Conservation (phyloP, 179 eudicot genomes). For the Nepenthes alata region DNA sequence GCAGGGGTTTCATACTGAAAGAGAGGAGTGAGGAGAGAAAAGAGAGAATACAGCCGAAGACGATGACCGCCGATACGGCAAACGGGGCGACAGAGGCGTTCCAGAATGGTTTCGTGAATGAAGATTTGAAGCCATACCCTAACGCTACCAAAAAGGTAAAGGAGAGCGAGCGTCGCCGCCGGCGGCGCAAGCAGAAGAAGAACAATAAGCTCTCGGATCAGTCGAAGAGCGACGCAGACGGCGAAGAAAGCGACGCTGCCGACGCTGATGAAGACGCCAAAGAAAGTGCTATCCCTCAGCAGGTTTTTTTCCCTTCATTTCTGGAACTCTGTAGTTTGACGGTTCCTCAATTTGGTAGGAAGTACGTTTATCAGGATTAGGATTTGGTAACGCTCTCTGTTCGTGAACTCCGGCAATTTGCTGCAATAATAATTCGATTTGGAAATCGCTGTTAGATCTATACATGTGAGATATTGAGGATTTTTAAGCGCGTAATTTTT, state of each 20-base stretch:
- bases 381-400: too few relatives aligned
- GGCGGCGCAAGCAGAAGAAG: slow-evolving; percentile 78
- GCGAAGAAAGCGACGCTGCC: slow-evolving; percentile 16
- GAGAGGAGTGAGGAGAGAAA: too few relatives aligned
- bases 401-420: too few relatives aligned
- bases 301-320: slow-evolving; percentile 16
- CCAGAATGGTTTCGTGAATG: slow-evolving; percentile 22
- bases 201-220: slow-evolving; percentile 24
- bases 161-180: slow-evolving; percentile 61
- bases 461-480: too few relatives aligned
- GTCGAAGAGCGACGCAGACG: slow-evolving; percentile 11
- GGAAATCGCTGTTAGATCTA: too few relatives aligned
- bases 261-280: slow-evolving; percentile 21
- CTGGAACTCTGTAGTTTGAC: too few relatives aligned
- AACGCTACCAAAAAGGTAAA: slow-evolving; percentile 42
- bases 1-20: too few relatives aligned
- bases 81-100: slow-evolving; percentile 18
- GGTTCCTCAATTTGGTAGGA: too few relatives aligned
- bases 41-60: background rate
- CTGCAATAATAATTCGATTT: too few relatives aligned
- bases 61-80: slow-evolving; percentile 45
- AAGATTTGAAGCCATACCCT: slow-evolving; percentile 39
- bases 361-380: too few relatives aligned
- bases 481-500: too few relatives aligned
- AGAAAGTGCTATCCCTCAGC: slow-evolving; percentile 32